These are phyloP conservation scores for Penicillium griseofulvum DNA, from an alignment of 2,329 filamentous ascomycete species.

Conservation along the genomic window DNA sequence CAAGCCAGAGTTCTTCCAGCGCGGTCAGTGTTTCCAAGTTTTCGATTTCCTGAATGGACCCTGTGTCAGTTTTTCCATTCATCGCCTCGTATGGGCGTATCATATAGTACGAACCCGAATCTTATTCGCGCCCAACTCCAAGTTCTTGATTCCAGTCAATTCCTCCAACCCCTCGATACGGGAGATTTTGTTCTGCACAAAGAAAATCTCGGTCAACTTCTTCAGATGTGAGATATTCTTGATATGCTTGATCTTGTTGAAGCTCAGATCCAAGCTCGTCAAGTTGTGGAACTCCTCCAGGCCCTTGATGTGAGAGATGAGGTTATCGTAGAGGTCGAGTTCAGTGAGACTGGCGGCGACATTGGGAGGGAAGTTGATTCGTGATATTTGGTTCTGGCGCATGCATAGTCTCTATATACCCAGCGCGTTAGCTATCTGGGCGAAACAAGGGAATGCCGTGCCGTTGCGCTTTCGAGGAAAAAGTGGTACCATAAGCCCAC, in stretches of 20 bases:
- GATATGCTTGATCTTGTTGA: constrained; percentile 99
- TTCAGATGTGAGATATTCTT: constrained; percentile 78
- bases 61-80: constrained; percentile 3
- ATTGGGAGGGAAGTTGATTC: constrained; percentile 69
- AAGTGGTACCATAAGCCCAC: not conserved
- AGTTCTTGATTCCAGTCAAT: constrained; percentile 70
- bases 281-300: constrained; percentile 75
- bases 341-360: constrained; percentile 70
- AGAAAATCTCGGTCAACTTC: constrained; percentile 78
- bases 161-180: constrained; percentile 81
- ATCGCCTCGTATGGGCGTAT: not conserved
- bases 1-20: constrained; percentile 88
- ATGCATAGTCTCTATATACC: constrained; percentile 68
- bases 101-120: constrained; percentile 57
- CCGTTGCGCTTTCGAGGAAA: not conserved
- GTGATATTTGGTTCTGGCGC: constrained; percentile 83
- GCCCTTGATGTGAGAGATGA: constrained; percentile 81
- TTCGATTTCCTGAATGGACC: constrained; percentile 62
- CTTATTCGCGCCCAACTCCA: constrained; percentile 89
- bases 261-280: constrained; percentile 81
- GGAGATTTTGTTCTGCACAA: constrained; percentile 92
- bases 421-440: not conserved
- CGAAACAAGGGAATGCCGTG: not conserved
- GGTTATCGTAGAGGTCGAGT: constrained; percentile 94
- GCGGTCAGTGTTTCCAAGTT: constrained; percentile 74